These are phyloP conservation scores for Exophiala calicioides DNA, from an alignment of 2,329 filamentous ascomycete genomes.

Conservation along the genomic window DNA sequence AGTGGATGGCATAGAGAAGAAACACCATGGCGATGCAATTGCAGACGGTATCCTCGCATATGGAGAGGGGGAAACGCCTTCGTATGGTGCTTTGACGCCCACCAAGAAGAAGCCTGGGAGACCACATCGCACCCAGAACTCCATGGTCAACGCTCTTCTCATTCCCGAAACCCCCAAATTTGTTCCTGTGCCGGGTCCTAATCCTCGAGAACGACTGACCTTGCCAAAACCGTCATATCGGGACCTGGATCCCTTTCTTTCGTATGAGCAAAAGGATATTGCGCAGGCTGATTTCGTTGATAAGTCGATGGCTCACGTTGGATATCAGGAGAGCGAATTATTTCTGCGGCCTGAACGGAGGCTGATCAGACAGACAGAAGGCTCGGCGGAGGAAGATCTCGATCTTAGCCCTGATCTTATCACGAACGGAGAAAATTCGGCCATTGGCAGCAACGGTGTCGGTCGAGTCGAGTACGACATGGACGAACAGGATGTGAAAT, in stretches of 20 bases:
- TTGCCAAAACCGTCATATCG: constrained; percentile 52
- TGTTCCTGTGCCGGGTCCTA: constrained; percentile 51
- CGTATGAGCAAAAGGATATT: constrained; percentile 74
- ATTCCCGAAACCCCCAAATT: constrained; percentile 58
- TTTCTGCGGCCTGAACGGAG: constrained; percentile 76
- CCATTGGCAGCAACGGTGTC: constrained; percentile 55
- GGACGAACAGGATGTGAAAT: constrained; percentile 98
- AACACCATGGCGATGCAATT: constrained; percentile 23
- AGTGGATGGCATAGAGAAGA: constrained; percentile 71
- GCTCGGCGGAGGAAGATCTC: constrained; percentile 64
- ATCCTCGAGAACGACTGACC: constrained; percentile 51
- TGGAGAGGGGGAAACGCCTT: constrained; percentile 70
- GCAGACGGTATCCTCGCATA: constrained; percentile 27
- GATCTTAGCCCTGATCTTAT: constrained; percentile 57
- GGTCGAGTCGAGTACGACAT: constrained; percentile 97
- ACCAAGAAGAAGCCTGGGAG: constrained; percentile 63
- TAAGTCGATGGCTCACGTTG: constrained; percentile 92
- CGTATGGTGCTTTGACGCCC: constrained; percentile 78
- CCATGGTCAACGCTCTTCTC: constrained; percentile 61
- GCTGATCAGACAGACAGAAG: constrained; percentile 65
- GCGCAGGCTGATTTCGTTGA: constrained; percentile 91
- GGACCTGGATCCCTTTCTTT: constrained; percentile 49
- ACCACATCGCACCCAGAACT: constrained; percentile 63
- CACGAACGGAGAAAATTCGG: constrained; percentile 61
- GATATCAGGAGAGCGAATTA: constrained; percentile 92